Conservation (phyloP, 768 basidiomycete species). For the Polyporus arcularius region DNA sequence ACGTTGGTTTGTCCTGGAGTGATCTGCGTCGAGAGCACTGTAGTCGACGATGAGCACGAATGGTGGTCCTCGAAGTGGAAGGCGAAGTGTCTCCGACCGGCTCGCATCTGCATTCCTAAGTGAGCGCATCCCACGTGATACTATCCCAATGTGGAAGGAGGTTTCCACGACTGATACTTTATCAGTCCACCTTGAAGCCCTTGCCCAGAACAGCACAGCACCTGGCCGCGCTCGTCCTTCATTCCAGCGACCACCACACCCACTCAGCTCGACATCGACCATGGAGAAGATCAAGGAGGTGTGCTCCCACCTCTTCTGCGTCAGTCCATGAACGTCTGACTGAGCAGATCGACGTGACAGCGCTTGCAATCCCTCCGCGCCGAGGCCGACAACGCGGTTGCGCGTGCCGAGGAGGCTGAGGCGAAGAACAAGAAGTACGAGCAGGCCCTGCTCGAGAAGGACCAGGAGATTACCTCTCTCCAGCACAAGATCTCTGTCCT, state of each 20-base stretch:
- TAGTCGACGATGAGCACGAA: constrained; percentile 11
- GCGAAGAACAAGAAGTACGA: constrained; percentile 77
- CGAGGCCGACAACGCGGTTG: constrained; percentile 81
- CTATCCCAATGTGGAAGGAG: constrained; percentile 15
- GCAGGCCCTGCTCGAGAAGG: constrained; percentile 73
- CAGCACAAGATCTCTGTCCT: constrained; percentile 64
- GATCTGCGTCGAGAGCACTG: neutral
- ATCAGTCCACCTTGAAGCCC: constrained; percentile 27
- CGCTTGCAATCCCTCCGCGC: constrained; percentile 75
- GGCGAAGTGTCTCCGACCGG: neutral
- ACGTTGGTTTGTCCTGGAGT: neutral
- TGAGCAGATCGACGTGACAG: constrained; percentile 36
- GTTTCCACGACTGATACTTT: constrained; percentile 39
- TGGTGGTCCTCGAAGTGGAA: constrained; percentile 6
- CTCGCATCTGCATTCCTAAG: neutral
- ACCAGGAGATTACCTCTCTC: constrained; percentile 85
- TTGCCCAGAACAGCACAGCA: constrained; percentile 27
- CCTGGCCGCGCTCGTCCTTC: constrained; percentile 9
- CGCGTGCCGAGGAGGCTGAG: constrained; percentile 88
- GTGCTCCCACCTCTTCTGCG: neutral
- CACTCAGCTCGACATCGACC: constrained; percentile 20
- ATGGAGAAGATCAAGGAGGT: constrained; percentile 57
- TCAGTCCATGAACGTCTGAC: neutral
- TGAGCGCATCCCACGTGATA: constrained; percentile 13
- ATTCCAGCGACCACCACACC: constrained; percentile 16